A percentile compares a stretch with the other conserved stretches of the same genome.
Conservation (phyloP, 2,329 filamentous ascomycete species). For the Fusarium pseudoanthophilum region DNA sequence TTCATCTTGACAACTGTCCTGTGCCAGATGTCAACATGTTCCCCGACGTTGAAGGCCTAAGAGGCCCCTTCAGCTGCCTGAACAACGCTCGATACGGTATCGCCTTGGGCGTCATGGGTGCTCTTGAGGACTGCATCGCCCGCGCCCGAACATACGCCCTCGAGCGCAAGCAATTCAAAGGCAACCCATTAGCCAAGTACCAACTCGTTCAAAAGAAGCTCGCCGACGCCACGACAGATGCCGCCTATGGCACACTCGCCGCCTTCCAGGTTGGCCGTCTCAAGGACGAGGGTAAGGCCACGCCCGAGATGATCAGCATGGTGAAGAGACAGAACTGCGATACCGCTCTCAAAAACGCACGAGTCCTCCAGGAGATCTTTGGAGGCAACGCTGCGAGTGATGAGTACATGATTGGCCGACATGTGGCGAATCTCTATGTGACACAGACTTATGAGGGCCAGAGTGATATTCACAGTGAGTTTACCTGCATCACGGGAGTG, state of each 20-base stretch:
- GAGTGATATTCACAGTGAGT: constrained; percentile 95
- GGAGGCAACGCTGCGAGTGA: constrained; percentile 98
- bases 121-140: constrained; percentile 88
- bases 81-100: constrained; percentile 96
- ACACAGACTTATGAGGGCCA: constrained; percentile 99
- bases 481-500: not conserved
- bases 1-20: constrained; percentile 90
- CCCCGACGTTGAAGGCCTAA: constrained; percentile 85
- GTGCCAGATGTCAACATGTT: constrained; percentile 95
- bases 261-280: constrained; percentile 90
- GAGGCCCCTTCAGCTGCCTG: constrained; percentile 90
- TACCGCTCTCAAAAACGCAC: constrained; percentile 80
- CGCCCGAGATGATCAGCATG: constrained; percentile 96
- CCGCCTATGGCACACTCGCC: constrained; percentile 89
- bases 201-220: constrained; percentile 99
- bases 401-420: constrained; percentile 93
- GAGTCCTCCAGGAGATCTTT: constrained; percentile 91
- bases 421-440: constrained; percentile 96
- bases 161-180: constrained; percentile 95
- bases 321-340: constrained; percentile 99
- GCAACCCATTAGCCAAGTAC: constrained; percentile 93
- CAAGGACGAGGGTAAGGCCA: constrained; percentile 88
- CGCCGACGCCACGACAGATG: constrained; percentile 90
- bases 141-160: constrained; percentile 88
- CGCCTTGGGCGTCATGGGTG: constrained; percentile 91